A percentile compares a stretch with the other conserved stretches of the same genome.
Conservation (phyloP, 2,329 filamentous ascomycete genomes). For the Clonostachys byssicola region DNA sequence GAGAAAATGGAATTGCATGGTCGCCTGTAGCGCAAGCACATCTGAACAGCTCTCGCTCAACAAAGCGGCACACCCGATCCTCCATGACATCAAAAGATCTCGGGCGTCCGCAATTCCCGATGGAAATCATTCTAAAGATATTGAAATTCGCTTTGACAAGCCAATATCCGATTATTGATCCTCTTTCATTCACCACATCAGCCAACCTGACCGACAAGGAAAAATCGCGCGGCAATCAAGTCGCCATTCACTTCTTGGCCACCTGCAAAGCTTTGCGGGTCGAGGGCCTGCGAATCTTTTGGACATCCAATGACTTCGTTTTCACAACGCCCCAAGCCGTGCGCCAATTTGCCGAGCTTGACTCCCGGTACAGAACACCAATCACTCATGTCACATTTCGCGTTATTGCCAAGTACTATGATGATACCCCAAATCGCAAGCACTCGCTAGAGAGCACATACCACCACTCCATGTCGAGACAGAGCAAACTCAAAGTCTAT, state of each 20-base stretch:
- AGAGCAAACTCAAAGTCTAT: constrained; percentile 34
- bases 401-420: constrained; percentile 51
- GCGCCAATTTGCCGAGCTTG: constrained; percentile 41
- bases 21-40: constrained; percentile 28
- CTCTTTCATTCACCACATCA: constrained; percentile 36
- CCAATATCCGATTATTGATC: constrained; percentile 46
- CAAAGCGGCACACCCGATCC: constrained; percentile 23
- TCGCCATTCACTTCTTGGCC: constrained; percentile 48
- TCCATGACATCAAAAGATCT: constrained; percentile 18
- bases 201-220: constrained; percentile 39
- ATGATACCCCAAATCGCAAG: constrained; percentile 35
- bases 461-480: constrained; percentile 35
- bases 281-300: constrained; percentile 45
- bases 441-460: constrained; percentile 36
- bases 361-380: constrained; percentile 30
- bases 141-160: constrained; percentile 46
- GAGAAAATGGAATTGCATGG: constrained; percentile 48
- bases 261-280: constrained; percentile 43
- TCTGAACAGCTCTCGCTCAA: constrained; percentile 17
- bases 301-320: constrained; percentile 46
- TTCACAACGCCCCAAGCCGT: constrained; percentile 50
- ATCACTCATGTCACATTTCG: constrained; percentile 45
- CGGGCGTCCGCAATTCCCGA: constrained; percentile 38
- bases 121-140: constrained; percentile 47
- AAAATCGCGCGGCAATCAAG: constrained; percentile 36